Conservation (phyloP, 805 yeast genomes). For the Pichia sporocuriosa region DNA sequence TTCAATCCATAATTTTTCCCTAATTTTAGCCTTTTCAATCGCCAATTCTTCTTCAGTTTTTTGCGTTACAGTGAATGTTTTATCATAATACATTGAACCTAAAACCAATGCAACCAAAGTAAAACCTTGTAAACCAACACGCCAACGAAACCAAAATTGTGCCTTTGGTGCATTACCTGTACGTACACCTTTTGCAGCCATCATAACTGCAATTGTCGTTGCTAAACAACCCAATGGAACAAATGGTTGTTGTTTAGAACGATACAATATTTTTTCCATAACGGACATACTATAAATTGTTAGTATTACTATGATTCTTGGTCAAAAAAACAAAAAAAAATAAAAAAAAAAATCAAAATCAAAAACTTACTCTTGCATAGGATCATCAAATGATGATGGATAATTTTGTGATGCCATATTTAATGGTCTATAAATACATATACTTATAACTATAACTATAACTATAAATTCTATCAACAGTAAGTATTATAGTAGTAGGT, state of each 20-base stretch:
- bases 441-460: too few species aligned
- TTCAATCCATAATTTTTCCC: constrained; percentile 85
- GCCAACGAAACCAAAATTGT: constrained; percentile 81
- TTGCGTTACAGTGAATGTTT: constrained; percentile 34
- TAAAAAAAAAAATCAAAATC: not conserved
- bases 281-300: constrained; percentile 33
- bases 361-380: constrained; percentile 42
- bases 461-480: too few species aligned
- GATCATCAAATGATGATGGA: constrained; percentile 46
- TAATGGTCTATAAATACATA: too few species aligned
- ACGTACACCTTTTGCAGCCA: constrained; percentile 72
- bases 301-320: not conserved
- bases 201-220: constrained; percentile 71
- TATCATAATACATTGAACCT: constrained; percentile 68
- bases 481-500: too few species aligned
- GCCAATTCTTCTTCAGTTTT: constrained; percentile 57
- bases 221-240: constrained; percentile 79
- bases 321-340: too few species aligned
- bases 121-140: constrained; percentile 80
- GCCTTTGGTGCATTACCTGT: constrained; percentile 69
- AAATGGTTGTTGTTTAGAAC: constrained; percentile 79
- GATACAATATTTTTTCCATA: constrained; percentile 48
- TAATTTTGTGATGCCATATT: constrained; percentile 35
- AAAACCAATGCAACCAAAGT: constrained; percentile 76
- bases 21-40: constrained; percentile 71